phyloP scores from a whole-genome alignment of 2,329 filamentous ascomycete genomes.

The Phoma sp. region DNA sequence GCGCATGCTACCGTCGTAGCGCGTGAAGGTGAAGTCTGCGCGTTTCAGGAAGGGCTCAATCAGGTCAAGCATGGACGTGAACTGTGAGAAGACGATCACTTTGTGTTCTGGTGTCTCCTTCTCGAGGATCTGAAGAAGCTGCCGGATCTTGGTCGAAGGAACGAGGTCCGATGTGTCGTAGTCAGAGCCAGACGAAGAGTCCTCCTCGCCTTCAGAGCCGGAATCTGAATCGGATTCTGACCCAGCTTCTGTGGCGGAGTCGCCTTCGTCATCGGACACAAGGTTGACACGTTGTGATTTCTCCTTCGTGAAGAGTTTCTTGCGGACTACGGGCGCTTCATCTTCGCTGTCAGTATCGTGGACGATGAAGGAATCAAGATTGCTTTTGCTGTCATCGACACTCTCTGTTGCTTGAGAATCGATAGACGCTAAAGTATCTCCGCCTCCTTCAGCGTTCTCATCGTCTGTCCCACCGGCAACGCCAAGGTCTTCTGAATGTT shows the following conservation, averaged over 20 bases:
- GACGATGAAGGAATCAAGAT: slow-evolving; percentile 44
- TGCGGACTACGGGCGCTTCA: slow-evolving; percentile 39
- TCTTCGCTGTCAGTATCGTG: slow-evolving; percentile 49
- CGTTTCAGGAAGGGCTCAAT: slow-evolving; percentile 87
- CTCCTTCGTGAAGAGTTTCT: slow-evolving; percentile 34
- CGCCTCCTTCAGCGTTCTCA: slow-evolving; percentile 85
- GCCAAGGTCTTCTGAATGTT: slow-evolving; percentile 66
- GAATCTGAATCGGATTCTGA: slow-evolving; percentile 50
- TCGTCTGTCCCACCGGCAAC: slow-evolving; percentile 85
- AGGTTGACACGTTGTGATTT: slow-evolving; percentile 62
- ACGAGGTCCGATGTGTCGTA: slow-evolving; percentile 57
- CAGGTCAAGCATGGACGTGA: slow-evolving; percentile 97
- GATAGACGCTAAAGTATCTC: slow-evolving; percentile 75
- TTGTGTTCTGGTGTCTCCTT: slow-evolving; percentile 84
- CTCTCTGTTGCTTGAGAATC: slow-evolving; percentile 71
- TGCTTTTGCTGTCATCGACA: slow-evolving; percentile 54
- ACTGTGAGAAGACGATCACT: slow-evolving; percentile 98
- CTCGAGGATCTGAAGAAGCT: slow-evolving; percentile 79
- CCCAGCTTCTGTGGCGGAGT: slow-evolving; percentile 47
- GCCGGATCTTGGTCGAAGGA: slow-evolving; percentile 88
- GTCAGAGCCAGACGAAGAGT: slow-evolving; percentile 49
- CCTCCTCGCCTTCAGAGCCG: slow-evolving; percentile 52
- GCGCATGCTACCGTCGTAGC: slow-evolving; percentile 94
- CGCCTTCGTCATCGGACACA: slow-evolving; percentile 53
- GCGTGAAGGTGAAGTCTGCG: slow-evolving; percentile 77